A percentile compares a stretch with the other conserved stretches of the same genome.
Evolutionary conservation across 2,329 filamentous ascomycete genomes (phyloP).

Genomic region (Penicillium polonicum): DNA sequence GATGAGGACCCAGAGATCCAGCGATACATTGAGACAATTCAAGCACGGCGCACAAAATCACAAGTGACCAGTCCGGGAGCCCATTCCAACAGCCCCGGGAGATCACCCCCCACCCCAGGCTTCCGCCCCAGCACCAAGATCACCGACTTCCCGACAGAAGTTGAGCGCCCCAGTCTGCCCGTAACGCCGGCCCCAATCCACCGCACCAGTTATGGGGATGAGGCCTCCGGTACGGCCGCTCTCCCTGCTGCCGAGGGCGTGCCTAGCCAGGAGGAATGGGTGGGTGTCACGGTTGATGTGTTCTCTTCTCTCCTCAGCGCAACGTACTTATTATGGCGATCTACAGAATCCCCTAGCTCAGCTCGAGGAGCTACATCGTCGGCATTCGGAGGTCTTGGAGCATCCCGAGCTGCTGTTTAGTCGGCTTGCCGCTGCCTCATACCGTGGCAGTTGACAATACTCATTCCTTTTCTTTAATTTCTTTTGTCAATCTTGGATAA

Average conservation of each 20-base stretch:
- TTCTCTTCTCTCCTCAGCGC: conserved; percentile 45
- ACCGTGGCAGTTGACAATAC: not conserved
- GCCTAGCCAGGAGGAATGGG: conserved; percentile 86
- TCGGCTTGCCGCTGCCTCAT: conserved; percentile 13
- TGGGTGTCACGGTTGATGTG: conserved; percentile 64
- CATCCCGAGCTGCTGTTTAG: conserved; percentile 33
- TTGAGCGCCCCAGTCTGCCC: conserved; percentile 81
- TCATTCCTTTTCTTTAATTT: not conserved
- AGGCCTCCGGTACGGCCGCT: conserved; percentile 32
- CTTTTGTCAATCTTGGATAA: not conserved
- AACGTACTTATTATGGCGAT: conserved; percentile 48
- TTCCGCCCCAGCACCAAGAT: conserved; percentile 62
- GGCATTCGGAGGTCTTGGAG: conserved; percentile 63
- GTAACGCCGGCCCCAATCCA: conserved; percentile 83
- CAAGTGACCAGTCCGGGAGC: conserved; percentile 28
- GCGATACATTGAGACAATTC: conserved; percentile 76
- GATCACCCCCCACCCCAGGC: conserved; percentile 14
- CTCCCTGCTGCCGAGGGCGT: conserved; percentile 79
- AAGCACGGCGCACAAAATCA: conserved; percentile 60
- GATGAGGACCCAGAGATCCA: conserved; percentile 87
- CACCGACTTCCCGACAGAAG: conserved; percentile 81
- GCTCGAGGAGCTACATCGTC: conserved; percentile 67
- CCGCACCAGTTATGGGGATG: conserved; percentile 53
- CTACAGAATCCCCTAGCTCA: conserved; percentile 67
- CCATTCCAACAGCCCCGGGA: conserved; percentile 9